phyloP scores from a whole-genome alignment of 2,329 filamentous ascomycete genomes.

The Aspergillus viridinutans region DNA sequence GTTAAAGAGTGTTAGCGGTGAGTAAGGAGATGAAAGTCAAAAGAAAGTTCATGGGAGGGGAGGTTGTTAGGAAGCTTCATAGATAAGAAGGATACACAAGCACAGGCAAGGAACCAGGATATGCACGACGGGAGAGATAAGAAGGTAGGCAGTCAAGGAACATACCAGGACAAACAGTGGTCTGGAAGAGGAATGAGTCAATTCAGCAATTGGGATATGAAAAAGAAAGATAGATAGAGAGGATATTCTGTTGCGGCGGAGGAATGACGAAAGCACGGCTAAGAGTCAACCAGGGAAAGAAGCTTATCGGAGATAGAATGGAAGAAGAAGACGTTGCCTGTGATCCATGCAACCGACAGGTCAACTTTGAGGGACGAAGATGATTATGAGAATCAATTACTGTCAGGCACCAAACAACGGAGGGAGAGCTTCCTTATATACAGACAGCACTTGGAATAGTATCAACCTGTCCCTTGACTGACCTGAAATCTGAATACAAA shows the following conservation, averaged over 20 bases:
- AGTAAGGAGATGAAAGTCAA: neutral
- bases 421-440: neutral
- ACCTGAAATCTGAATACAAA: neutral
- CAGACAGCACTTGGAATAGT: neutral
- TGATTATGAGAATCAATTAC: neutral
- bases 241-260: neutral
- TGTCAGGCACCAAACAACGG: neutral
- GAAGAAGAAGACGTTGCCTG: neutral
- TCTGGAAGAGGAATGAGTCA: neutral
- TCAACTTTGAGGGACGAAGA: neutral
- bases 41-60: neutral
- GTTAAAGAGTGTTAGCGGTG: neutral
- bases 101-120: conserved; percentile 1
- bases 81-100: conserved; percentile 13
- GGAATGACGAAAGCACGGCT: neutral
- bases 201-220: neutral
- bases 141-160: neutral
- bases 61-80: neutral
- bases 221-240: neutral
- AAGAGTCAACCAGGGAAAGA: neutral
- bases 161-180: neutral
- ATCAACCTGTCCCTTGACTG: neutral
- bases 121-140: conserved; percentile 1
- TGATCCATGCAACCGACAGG: conserved; percentile 11
- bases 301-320: neutral